A percentile compares a stretch with the other conserved stretches of the same genome.
Evolutionary conservation across 108 stramenopile species (phyloP).

Genomic region (Nitzschia putrida): DNA sequence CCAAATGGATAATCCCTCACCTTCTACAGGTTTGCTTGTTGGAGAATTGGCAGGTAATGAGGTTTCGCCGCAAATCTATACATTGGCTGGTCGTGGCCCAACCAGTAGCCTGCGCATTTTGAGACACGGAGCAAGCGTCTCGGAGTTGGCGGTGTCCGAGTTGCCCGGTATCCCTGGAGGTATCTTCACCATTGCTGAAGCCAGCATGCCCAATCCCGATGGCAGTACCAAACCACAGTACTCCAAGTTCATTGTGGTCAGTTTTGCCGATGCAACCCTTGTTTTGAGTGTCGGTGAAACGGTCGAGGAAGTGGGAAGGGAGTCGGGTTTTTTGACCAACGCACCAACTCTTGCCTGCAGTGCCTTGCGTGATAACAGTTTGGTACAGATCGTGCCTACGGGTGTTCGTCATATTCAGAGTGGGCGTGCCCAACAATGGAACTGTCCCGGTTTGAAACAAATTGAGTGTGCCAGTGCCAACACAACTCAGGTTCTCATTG

Average conservation of each 20-base stretch:
- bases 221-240: background rate
- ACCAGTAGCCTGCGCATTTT: slow-evolving; percentile 81
- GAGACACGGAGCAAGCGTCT: slow-evolving; percentile 89
- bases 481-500: slow-evolving; percentile 89
- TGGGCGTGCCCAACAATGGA: slow-evolving; percentile 81
- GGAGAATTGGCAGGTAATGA: slow-evolving; percentile 92
- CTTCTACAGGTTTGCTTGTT: slow-evolving; percentile 85
- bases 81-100: slow-evolving; percentile 89
- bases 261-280: slow-evolving; percentile 95
- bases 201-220: slow-evolving; percentile 23
- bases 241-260: slow-evolving; percentile 91
- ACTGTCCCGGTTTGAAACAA: slow-evolving; percentile 87
- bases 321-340: slow-evolving; percentile 86
- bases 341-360: slow-evolving; percentile 91
- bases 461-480: slow-evolving; percentile 92
- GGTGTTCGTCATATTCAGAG: slow-evolving; percentile 90
- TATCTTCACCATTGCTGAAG: slow-evolving; percentile 83
- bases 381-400: slow-evolving; percentile 89
- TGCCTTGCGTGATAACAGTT: slow-evolving; percentile 74
- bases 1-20: slow-evolving; percentile 79
- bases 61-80: slow-evolving; percentile 90
- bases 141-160: slow-evolving; percentile 92
- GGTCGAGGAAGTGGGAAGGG: slow-evolving; percentile 93
- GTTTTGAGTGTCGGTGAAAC: slow-evolving; percentile 94
- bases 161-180: slow-evolving; percentile 91